Evolutionary conservation across 805 yeast species (phyloP).

Genomic region (Clavispora phyllophila): DNA sequence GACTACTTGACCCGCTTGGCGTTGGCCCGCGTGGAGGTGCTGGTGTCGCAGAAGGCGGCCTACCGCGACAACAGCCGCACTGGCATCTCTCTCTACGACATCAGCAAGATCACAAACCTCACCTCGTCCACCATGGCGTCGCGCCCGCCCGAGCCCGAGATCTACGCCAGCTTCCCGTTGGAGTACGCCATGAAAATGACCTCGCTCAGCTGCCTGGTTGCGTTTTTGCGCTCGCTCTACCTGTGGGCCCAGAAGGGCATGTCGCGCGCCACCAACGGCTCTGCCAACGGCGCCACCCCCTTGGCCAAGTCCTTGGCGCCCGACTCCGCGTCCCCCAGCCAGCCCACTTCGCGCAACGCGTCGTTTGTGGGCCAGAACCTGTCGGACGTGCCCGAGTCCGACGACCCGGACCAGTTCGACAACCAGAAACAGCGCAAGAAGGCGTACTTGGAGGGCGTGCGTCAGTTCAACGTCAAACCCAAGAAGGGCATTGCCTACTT

Average conservation of each 20-base stretch:
- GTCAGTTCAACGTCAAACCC: conserved; percentile 79
- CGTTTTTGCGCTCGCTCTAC: conserved; percentile 72
- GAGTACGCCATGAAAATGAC: conserved; percentile 83
- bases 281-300: background rate
- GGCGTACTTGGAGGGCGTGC: conserved; percentile 70
- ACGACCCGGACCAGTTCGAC: conserved; percentile 83
- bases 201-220: conserved; percentile 74
- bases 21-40: conserved; percentile 63
- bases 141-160: conserved; percentile 52
- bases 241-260: conserved; percentile 76
- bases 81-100: conserved; percentile 69
- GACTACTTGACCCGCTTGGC: conserved; percentile 74
- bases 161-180: conserved; percentile 54
- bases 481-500: conserved; percentile 69
- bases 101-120: conserved; percentile 68
- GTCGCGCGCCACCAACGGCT: background rate
- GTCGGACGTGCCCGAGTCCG: conserved; percentile 37
- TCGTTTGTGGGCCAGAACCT: conserved; percentile 18
- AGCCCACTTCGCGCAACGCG: conserved; percentile 26
- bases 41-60: conserved; percentile 59
- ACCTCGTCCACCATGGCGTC: conserved; percentile 63
- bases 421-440: conserved; percentile 78
- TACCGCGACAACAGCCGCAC: conserved; percentile 36
- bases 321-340: conserved; percentile 23
- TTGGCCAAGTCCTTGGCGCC: background rate